Base-by-base conservation (phyloP, 2,329 filamentous ascomycete species). In the Colletotrichum sp. region DNA sequence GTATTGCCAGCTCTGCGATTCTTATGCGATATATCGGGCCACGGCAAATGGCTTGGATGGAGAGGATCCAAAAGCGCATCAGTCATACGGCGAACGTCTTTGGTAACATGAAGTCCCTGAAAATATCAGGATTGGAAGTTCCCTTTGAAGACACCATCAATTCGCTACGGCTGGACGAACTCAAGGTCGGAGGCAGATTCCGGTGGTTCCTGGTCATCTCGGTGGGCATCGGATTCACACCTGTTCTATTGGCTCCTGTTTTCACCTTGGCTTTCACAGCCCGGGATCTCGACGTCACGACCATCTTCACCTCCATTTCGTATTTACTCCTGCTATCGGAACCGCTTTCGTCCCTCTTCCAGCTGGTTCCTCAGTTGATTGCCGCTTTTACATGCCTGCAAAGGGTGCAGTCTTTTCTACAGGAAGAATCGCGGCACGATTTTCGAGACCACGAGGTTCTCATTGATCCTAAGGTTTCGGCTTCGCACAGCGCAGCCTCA, bases 81-180 rank as follows among this genome's bases (percentile, higher is more conserved):
- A 79, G 78, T 26, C 76, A 55, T 83, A 85, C 64, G 78, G 69
- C 79, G 28, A 78, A 68, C 30, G 62, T 77, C 24, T 81, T 87
- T 26, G 78, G 80, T 6, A 81, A 80, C 63, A 86, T 87, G 81
- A 87, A 86, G 76, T 78, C 81, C 36, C 78, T 87, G 21, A 86
- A 85, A 70, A 84, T 87, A 63, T 82, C 82, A 3, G 86, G 85
- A 1, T 78, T 87, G 7, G 70, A 82, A 9, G 77, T 60, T 18
- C 75, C 81, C 5, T 76, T 86, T 3, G 78, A 79, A 21, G 72
- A 78, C 3, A 77, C 81, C 6, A 79, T 87, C 8, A 83, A 86
- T 71, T 75, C 76, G 2, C 74, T 86, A 36, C 81, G 86, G 5
- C 64, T 82, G 3, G 77, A 81, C 5, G 86, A 87, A 75, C 76